Percentiles rank a stretch among this genome's conserved stretches.
Conservation (phyloP, 108 stramenopile genomes). For the Discostella pseudostelligera region DNA sequence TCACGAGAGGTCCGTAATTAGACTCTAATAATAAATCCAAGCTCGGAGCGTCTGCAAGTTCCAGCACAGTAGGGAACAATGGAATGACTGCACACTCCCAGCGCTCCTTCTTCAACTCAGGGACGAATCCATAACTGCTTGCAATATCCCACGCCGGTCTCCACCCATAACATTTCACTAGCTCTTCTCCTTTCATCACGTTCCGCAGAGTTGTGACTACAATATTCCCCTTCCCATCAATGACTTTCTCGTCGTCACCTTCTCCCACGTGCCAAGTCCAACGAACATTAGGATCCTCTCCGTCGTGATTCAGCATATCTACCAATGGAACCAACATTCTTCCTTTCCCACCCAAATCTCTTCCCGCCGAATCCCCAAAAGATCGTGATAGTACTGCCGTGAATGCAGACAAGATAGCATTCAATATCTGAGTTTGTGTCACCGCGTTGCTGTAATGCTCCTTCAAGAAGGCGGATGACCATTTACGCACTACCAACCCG, state of each 20-base stretch:
- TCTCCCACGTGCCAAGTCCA: constrained; percentile 41
- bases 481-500: constrained; percentile 36
- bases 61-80: constrained; percentile 40
- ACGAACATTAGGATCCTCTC: constrained; percentile 41
- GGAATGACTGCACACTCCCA: constrained; percentile 48
- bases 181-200: constrained; percentile 39
- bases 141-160: constrained; percentile 48
- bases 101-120: constrained; percentile 21
- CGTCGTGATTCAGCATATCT: constrained; percentile 49
- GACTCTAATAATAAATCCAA: constrained; percentile 37
- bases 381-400: constrained; percentile 39
- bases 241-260: constrained; percentile 24
- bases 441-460: constrained; percentile 20
- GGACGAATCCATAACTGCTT: constrained; percentile 40
- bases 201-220: constrained; percentile 31
- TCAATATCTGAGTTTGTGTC: constrained; percentile 28
- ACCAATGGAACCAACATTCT: constrained; percentile 45
- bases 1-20: constrained; percentile 42
- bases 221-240: constrained; percentile 36
- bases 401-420: constrained; percentile 40
- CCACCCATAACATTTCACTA: constrained; percentile 45
- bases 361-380: constrained; percentile 37
- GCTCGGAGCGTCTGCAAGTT: constrained; percentile 17
- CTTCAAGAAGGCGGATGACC: constrained; percentile 36
- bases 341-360: constrained; percentile 37